Evolutionary conservation across 2,329 filamentous ascomycete species (phyloP).

Genomic region (Fusarium drepaniforme): DNA sequence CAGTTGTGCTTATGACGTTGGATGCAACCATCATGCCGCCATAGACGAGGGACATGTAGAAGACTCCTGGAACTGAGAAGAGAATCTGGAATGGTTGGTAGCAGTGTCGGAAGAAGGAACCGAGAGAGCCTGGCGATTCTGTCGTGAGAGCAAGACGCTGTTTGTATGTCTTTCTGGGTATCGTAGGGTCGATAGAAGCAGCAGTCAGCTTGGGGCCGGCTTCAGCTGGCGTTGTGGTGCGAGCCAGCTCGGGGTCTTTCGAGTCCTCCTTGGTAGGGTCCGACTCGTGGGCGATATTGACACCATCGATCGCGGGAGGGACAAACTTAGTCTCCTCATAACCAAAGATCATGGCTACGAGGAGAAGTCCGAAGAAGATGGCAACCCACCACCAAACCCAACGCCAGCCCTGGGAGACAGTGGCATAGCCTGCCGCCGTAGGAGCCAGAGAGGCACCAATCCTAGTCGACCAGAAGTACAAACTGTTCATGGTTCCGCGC

Average conservation of each 20-base stretch:
- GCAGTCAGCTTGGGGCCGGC: background rate
- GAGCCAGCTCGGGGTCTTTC: background rate
- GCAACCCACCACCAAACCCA: conserved; percentile 54
- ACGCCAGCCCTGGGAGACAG: conserved; percentile 42
- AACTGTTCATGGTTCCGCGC: conserved; percentile 56
- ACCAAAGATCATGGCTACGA: conserved; percentile 46
- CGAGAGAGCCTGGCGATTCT: background rate
- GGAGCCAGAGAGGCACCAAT: conserved; percentile 46
- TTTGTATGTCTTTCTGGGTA: conserved; percentile 5
- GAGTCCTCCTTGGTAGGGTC: background rate
- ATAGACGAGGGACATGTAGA: conserved; percentile 7
- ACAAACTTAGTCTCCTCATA: conserved; percentile 45
- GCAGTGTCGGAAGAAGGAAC: conserved; percentile 1
- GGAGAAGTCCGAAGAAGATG: conserved; percentile 30
- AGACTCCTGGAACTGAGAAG: conserved; percentile 3
- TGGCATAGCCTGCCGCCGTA: conserved; percentile 45
- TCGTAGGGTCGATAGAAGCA: background rate
- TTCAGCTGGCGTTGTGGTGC: background rate
- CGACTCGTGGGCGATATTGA: background rate
- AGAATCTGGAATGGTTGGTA: conserved; percentile 17
- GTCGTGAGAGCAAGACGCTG: conserved; percentile 10
- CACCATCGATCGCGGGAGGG: background rate
- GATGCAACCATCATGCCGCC: background rate
- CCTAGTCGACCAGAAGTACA: conserved; percentile 41
- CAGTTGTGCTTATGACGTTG: background rate